A percentile compares a stretch with the other conserved stretches of the same genome.
These are phyloP conservation scores for Aspergillus sp. DNA, from an alignment of 2,329 filamentous ascomycete species.

Conservation along the genomic window DNA sequence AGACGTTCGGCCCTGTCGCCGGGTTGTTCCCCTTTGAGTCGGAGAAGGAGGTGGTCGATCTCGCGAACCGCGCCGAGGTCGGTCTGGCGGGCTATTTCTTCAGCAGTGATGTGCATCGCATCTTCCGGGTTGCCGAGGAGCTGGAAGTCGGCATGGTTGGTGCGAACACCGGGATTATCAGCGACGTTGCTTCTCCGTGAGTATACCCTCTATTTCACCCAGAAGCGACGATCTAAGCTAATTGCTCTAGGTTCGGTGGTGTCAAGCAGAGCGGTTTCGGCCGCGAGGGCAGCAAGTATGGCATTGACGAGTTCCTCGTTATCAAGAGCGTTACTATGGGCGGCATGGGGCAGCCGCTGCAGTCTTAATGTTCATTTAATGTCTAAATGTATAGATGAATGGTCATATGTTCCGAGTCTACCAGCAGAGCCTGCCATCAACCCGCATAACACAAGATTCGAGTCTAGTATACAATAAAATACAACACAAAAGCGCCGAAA, in stretches of 20 bases:
- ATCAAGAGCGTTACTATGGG: slow-evolving; percentile 63
- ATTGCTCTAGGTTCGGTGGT: slow-evolving; percentile 55
- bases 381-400: slow-evolving; percentile 1
- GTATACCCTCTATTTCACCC: slow-evolving; percentile 9
- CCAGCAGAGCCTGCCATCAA: too few relatives aligned
- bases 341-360: slow-evolving; percentile 51
- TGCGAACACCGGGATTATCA: slow-evolving; percentile 63
- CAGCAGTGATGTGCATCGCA: slow-evolving; percentile 51
- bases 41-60: slow-evolving; percentile 74
- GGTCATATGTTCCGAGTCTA: too few relatives aligned
- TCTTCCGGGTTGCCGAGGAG: slow-evolving; percentile 53
- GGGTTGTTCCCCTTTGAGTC: slow-evolving; percentile 81
- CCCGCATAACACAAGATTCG: too few relatives aligned
- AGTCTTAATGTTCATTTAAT: slow-evolving; percentile 25
- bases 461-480: too few relatives aligned
- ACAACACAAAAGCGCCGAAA: too few relatives aligned
- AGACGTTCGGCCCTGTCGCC: slow-evolving; percentile 92
- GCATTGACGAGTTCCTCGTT: slow-evolving; percentile 64
- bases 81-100: slow-evolving; percentile 94
- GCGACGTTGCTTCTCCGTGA: slow-evolving; percentile 43
- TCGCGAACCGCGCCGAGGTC: slow-evolving; percentile 75
- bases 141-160: slow-evolving; percentile 44
- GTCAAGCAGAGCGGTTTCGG: slow-evolving; percentile 78
- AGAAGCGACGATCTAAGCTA: slow-evolving; percentile 9
- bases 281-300: slow-evolving; percentile 66